Evolutionary conservation across 306 rosid genomes (phyloP), one percentile per base, ranked within the genome.

Genomic region (Vachellia collinsii): DNA sequence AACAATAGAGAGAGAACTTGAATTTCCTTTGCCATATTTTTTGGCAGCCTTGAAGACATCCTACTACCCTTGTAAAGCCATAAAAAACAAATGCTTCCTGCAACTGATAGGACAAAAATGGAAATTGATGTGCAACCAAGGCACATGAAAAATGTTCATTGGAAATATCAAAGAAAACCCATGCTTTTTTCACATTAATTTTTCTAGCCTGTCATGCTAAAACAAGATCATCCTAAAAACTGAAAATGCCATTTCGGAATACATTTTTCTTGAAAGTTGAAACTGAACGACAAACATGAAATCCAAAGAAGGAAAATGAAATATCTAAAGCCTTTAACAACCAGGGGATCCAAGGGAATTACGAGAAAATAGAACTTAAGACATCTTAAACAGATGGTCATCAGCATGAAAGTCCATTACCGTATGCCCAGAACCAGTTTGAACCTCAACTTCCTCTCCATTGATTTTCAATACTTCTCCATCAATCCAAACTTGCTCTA

Each of bases 371-470:
- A 47, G 46, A 72, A 61, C 81, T 51, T 39, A 22, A 78, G 51
- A 76, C 66, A 79, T 64, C 22, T 59, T 79, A 78, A 89, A 74
- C 71, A 62, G 36, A 81, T 70, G 20, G n/a, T 0, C 44, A 23
- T 34, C 39, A 44, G 56, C 68, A 11, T 34, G 78, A 72, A 73
- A 61, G 74, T 41, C 7, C 19, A 75, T 70, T 89, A 95, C 99
- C 91, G 17, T 85, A 62, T 82, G 88, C 77, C 81, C 97, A 63
- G 83, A 37, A 79, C 90, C 89, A 62, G 91, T 81, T 83, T 90
- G 88, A 83, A 95, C 87, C 88, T 88, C 97, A 74, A 94, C 98
- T 41, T 91, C 92, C n/a, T 90, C 94, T 77, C 96, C 97, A 79
- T 69, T 83, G 59, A 95, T 93, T 69, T 78, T 85, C 72, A 83